Evolutionary conservation across 2,329 filamentous ascomycete species (phyloP), one percentile per base, ranked within the genome.

Genomic region (Talaromyces amestolkiae): DNA sequence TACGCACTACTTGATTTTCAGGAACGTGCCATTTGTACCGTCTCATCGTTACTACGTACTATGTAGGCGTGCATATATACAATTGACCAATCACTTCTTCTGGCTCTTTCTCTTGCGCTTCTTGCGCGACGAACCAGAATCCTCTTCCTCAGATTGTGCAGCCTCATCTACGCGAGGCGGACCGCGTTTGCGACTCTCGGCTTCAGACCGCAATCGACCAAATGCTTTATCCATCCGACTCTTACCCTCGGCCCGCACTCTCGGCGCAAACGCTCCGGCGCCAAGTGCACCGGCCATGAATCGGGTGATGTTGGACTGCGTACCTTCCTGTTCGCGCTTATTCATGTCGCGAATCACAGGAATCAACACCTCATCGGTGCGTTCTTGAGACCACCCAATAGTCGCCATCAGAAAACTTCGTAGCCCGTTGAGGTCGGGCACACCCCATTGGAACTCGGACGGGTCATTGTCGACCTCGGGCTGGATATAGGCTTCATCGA

Each of bases 341-440:
- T 98, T 98, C 91, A 99, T 96, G 73, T 99, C 95, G 65, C 89
- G 86, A 68, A 99, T 95, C 1, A 99, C 96, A 0, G 95, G 95
- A 1, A 99, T 92, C 1, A 99, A 85, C 2, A 99, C 91, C 77
- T 99, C 95, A 73, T 99, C 95, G 0, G 94, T 98, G 8, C 93
- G 85, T 77, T 98, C 94, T 75, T 91, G 89, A 63, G 84, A 88
- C 95, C 95, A 99, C 0, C 95, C 95, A 70, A 99, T 92, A 1
- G 94, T 97, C 1, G 86, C 82, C 91, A 96, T 97, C 43, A 99
- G 82, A 72, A 95, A 99, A 31, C 85, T 83, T 7, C 96, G 83
- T 68, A 99, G 80, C 0, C 92, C 91, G 67, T 95, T 91, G 0
- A 99, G 84, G 74, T 99, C 94, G 0, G 95, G 95, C 0, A 97